phyloP scores from a whole-genome alignment of 306 rosid species.

The Cyamopsis tetragonoloba region DNA sequence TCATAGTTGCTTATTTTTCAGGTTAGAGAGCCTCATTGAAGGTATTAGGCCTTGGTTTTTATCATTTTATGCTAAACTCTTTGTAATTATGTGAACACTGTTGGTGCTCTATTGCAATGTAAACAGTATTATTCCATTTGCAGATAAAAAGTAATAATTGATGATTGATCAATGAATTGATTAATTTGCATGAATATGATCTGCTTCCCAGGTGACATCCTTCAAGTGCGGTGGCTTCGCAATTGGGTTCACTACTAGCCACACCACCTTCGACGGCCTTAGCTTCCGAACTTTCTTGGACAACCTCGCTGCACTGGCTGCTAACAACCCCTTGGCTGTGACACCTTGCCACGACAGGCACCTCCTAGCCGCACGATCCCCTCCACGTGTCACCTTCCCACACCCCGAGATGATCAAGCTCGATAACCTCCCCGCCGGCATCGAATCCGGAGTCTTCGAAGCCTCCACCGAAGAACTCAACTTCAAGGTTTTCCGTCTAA shows the following conservation, averaged over 20 bases:
- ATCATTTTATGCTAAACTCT: too few species aligned
- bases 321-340: constrained; percentile 42
- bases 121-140: too few species aligned
- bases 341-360: constrained; percentile 53
- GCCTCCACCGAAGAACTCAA: constrained; percentile 46
- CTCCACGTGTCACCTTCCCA: constrained; percentile 57
- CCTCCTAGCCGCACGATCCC: constrained; percentile 68
- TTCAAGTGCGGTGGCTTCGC: constrained; percentile 73
- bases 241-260: constrained; percentile 57
- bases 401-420: constrained; percentile 60
- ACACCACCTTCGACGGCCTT: constrained; percentile 53
- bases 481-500: constrained; percentile 46
- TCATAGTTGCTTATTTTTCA: too few species aligned
- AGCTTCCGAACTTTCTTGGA: constrained; percentile 61
- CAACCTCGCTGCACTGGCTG: constrained; percentile 60
- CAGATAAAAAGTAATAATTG: too few species aligned
- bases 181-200: too few species aligned
- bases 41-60: too few species aligned
- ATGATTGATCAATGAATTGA: not conserved
- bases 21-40: too few species aligned
- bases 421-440: not conserved
- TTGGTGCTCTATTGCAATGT: too few species aligned
- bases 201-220: constrained; percentile 43
- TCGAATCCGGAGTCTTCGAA: constrained; percentile 39
- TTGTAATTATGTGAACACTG: too few species aligned